Conservation (phyloP, 2,329 filamentous ascomycete genomes). For the Fusarium incarnatum region DNA sequence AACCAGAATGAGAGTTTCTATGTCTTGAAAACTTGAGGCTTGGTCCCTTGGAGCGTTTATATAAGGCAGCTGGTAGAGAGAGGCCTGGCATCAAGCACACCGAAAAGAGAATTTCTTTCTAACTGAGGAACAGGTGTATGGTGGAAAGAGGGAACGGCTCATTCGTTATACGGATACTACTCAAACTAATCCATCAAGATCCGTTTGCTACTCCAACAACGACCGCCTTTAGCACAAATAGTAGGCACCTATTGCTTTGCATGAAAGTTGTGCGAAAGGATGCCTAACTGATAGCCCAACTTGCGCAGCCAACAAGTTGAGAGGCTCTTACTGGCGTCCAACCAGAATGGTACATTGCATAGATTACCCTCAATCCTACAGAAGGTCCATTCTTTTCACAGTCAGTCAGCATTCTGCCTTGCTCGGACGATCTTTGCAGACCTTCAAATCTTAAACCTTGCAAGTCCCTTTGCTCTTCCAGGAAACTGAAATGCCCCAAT, state of each 20-base stretch:
- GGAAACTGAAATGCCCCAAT: too few species aligned
- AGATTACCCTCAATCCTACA: neutral
- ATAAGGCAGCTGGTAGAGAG: neutral
- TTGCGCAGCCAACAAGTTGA: neutral
- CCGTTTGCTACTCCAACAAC: neutral
- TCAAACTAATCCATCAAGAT: neutral
- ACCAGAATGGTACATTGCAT: neutral
- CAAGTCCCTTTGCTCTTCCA: too few species aligned
- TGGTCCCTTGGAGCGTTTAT: neutral
- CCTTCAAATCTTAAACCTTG: neutral
- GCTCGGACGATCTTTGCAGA: neutral
- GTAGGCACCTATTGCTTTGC: neutral
- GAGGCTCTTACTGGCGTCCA: neutral
- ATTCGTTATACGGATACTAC: neutral
- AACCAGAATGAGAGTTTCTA: neutral
- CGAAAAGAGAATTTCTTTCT: too few species aligned
- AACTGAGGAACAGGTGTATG: neutral
- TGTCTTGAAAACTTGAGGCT: neutral
- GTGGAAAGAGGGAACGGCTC: neutral
- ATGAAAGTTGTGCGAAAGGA: constrained; percentile 2
- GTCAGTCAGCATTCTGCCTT: constrained; percentile 4
- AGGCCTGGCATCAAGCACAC: neutral
- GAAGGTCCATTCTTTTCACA: neutral
- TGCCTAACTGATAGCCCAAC: constrained; percentile 14
- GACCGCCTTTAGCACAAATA: neutral